These are phyloP conservation scores for Tephrocybe sp. DNA, from an alignment of 768 basidiomycete genomes.

Conservation along the genomic window DNA sequence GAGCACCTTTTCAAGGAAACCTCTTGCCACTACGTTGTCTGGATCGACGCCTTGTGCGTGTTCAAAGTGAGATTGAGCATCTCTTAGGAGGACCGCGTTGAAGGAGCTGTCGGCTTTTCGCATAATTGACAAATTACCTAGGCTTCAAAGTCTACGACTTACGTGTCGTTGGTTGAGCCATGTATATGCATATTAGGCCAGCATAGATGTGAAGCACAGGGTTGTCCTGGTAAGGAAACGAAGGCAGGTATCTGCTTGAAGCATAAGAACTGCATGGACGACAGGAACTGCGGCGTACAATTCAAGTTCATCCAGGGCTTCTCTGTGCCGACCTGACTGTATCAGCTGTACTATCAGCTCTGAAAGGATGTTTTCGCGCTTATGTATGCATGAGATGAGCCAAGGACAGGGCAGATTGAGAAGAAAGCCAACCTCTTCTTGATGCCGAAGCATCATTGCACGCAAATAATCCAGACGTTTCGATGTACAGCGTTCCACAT, in stretches of 20 bases:
- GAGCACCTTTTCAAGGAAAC: constrained; percentile 54
- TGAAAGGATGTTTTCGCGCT: constrained; percentile 76
- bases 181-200: constrained; percentile 68
- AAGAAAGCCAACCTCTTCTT: constrained; percentile 54
- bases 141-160: constrained; percentile 3
- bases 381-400: constrained; percentile 6
- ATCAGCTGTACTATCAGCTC: constrained; percentile 76
- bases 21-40: constrained; percentile 49
- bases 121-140: not conserved
- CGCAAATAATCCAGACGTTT: constrained; percentile 60
- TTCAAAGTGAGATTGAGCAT: constrained; percentile 66
- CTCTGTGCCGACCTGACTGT: constrained; percentile 50
- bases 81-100: constrained; percentile 40
- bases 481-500: constrained; percentile 27
- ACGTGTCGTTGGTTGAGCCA: constrained; percentile 42
- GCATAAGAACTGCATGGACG: constrained; percentile 3
- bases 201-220: constrained; percentile 81
- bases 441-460: constrained; percentile 68
- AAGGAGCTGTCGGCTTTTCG: constrained; percentile 15
- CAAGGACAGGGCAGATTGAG: not conserved
- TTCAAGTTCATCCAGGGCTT: constrained; percentile 84
- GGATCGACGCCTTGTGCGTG: constrained; percentile 62
- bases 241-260: constrained; percentile 70
- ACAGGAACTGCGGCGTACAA: constrained; percentile 49
- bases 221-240: constrained; percentile 86